phyloP scores from a whole-genome alignment of 306 rosid species.

The Hippophae tibetana region DNA sequence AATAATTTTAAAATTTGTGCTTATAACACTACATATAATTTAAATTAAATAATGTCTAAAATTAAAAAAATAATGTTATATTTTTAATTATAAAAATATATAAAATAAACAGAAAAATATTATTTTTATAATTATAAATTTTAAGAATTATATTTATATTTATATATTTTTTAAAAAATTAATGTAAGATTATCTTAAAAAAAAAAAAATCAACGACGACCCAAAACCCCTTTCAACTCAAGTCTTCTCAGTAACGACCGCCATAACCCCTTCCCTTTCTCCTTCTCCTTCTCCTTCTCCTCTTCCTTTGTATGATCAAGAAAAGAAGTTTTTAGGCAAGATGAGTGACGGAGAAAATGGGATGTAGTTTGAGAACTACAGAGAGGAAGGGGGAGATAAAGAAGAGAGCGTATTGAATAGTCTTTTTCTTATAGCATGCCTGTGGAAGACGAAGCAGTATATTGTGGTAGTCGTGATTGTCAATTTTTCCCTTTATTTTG shows the following conservation, averaged over 20 bases:
- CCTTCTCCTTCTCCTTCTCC: constrained; percentile 8
- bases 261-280: constrained; percentile 6
- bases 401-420: constrained; percentile 7
- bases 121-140: no score
- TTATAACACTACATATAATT: no score
- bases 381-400: background rate
- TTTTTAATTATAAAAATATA: no score
- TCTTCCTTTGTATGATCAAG: background rate
- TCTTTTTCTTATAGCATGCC: constrained; percentile 63
- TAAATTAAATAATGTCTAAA: no score
- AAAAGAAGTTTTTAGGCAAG: background rate
- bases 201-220: background rate
- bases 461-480: constrained; percentile 8
- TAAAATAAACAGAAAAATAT: no score
- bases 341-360: background rate
- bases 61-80: no score
- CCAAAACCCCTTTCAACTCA: background rate
- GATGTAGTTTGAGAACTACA: background rate
- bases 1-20: no score
- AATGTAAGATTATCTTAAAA: no score
- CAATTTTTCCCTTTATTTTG: constrained; percentile 31
- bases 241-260: constrained; percentile 6
- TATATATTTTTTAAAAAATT: no score
- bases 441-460: constrained; percentile 32
- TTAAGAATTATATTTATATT: no score